Base-by-base conservation (phyloP, 2,329 filamentous ascomycete genomes). In the Clonostachys rhizophaga region DNA sequence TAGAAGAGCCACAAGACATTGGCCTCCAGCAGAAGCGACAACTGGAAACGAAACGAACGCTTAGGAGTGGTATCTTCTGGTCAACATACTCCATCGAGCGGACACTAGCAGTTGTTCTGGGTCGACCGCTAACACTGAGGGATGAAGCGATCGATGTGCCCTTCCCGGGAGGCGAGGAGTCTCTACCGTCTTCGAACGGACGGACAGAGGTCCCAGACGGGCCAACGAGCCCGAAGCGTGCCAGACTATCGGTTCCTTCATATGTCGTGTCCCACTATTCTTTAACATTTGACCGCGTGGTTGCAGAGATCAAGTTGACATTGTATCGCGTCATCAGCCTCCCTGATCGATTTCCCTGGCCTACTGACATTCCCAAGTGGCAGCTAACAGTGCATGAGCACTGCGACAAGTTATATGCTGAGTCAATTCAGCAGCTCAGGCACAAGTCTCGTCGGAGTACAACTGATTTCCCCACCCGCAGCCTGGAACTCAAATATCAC, bases 401-500 rank as follows among this genome's bases (percentile, higher is more conserved):
- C 12, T 58, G 55, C 35, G 49, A 56, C 40, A 41, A 40, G 40
- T 10, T 39, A 6, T 39, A n/a, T 8, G 36, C 14, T 3, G 14
- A n/a, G 17, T 39, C 17, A 1, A n/a, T n/a, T n/a, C 14, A 11
- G 36, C 14, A 39, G 17, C 36, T 39, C 1, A 39, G 17, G 17
- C 17, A 18, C 46, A 45, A 34, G 37, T 51, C 30, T 49, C 45
- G 37, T 39, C 46, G 42, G 24, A 30, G 24, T n/a, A 51, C 44
- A n/a, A 49, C 50, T 4, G 53, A 55, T 17, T 42, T 47, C 11
- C 45, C 50, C 10, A 46, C 49, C 5, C 55, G 58, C 40, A 53
- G 49, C 14, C 53, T 62, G 9, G 61, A 63, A 45, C 55, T 63
- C 13, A 63, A 62, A 41, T 61, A 60, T 30, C 54, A 62, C 33